phyloP scores from a whole-genome alignment of 83 land plant species.

The Diphasiastrum complanatum region DNA sequence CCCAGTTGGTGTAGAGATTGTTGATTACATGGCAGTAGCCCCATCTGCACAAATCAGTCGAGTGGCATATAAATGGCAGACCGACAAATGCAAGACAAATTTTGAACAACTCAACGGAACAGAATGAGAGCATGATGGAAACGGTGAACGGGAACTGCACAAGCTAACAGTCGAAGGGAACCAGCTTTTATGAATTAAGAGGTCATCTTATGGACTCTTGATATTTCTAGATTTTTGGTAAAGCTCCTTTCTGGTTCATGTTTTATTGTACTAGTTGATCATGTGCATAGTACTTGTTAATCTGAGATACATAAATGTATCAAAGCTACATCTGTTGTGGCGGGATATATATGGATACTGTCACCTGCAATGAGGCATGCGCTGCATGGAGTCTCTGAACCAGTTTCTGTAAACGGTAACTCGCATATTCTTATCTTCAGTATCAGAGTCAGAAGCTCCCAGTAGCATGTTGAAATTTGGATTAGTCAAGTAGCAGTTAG shows the following conservation, averaged over 20 bases:
- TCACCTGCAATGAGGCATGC: slow-evolving; percentile 51
- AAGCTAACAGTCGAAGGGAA: no score
- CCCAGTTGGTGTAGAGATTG: slow-evolving; percentile 44
- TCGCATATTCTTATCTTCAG: slow-evolving; percentile 25
- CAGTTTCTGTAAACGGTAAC: slow-evolving; percentile 42
- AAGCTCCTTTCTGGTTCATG: no score
- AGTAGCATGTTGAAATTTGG: slow-evolving; percentile 36
- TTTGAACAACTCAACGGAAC: no score
- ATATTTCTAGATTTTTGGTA: no score
- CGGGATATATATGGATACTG: not conserved
- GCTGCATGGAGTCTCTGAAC: slow-evolving; percentile 43
- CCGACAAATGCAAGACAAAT: not conserved
- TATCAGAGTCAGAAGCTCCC: slow-evolving; percentile 39
- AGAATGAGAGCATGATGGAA: no score
- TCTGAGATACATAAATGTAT: not conserved
- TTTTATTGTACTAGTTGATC: no score
- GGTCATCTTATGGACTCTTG: no score
- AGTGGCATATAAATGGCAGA: not conserved
- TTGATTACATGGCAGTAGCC: slow-evolving; percentile 43
- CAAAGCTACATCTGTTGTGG: no score
- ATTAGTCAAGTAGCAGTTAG: slow-evolving; percentile 34
- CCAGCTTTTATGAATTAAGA: no score
- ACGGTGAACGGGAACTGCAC: no score
- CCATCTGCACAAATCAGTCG: slow-evolving; percentile 23
- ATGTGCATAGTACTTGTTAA: not conserved